Percentiles rank a stretch among this genome's conserved stretches.
Conservation (phyloP, 1,139 yeast species). For the Saccharomyces pastorianus region DNA sequence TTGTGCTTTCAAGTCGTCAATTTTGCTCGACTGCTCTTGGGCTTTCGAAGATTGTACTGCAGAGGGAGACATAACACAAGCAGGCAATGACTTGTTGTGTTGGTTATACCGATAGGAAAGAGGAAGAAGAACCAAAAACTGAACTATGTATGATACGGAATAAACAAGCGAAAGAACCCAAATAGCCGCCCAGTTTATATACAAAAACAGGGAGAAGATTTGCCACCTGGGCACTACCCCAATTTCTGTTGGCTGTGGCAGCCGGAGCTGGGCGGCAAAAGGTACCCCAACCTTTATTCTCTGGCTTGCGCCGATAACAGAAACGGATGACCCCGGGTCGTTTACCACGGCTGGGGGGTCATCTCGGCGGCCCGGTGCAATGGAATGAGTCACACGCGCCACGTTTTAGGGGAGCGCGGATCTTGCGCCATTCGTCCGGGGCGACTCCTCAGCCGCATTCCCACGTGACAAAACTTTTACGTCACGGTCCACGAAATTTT, state of each 20-base stretch:
- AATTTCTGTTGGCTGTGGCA: not conserved
- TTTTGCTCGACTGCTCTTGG: slow-evolving; percentile 4
- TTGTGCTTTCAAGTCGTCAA: slow-evolving; percentile 9
- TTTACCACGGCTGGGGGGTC: not conserved
- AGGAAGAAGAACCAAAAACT: no score
- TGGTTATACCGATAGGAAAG: not conserved
- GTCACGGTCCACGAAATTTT: no score
- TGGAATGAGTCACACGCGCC: not conserved
- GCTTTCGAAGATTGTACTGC: slow-evolving; percentile 6
- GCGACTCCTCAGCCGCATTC: not conserved
- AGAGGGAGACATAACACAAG: slow-evolving; percentile 7
- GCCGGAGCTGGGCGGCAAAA: not conserved
- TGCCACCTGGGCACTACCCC: not conserved
- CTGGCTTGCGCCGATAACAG: not conserved
- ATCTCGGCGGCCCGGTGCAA: not conserved
- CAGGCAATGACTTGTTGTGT: not conserved
- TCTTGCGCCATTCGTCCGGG: not conserved
- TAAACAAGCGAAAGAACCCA: not conserved
- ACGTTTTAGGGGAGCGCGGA: not conserved
- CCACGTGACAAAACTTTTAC: no score
- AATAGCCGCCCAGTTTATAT: slow-evolving; percentile 1
- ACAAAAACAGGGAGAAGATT: not conserved
- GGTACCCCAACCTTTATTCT: not conserved
- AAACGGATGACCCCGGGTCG: not conserved
- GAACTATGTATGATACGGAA: not conserved